Evolutionary conservation across 2,329 filamentous ascomycete genomes (phyloP), one percentile per base, ranked within the genome.

Genomic region (Pseudofabraea citricarpa): DNA sequence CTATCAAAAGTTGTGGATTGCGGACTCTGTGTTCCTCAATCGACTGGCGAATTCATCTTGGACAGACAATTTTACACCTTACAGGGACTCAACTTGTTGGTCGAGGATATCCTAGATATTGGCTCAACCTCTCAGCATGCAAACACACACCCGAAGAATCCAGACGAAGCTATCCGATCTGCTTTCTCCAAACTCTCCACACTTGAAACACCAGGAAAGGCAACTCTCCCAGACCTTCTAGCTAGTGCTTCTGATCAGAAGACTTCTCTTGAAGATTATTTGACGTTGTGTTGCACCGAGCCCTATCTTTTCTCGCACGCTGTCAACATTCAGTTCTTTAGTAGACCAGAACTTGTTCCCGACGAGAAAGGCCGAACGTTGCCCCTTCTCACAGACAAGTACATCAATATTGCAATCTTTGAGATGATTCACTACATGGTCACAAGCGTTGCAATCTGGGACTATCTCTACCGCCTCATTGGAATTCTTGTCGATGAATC

Each of bases 281-380:
- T 73, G 3, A 41, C 22, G 12, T 43, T 73, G 2, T 48, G 41
- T 29, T 24, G 41, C 16, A 38, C 39, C 6, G 39, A 47, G 16
- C 24, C 40, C 7, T 7, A 19, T 20, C 21, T 46, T 33, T 37
- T 49, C 26, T 16, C 36, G 7, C 22, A 49, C 20, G 8, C 29
- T 20, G 37, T 33, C 40, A 46, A 41, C 13, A 29, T 31, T 19
- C 44, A 37, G 40, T 41, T 41, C 41, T 46, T 49, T 19, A 43
- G 29, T 33, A 31, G 40, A 35, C 44, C 40, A 4, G 47, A 73
- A 46, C 57, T 72, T 3, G 44, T 75, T 1, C 47, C 57, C 0
- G 72, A 76, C 39, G 68, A 74, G 31, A 68, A 64, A 39, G 71
- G 72, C 2, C 62, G 65, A 2, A 46, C 36, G 0, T 36, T 71